phyloP scores from a whole-genome alignment of 495 filamentous ascomycete genomes.

The Articulospora tetracladia region DNA sequence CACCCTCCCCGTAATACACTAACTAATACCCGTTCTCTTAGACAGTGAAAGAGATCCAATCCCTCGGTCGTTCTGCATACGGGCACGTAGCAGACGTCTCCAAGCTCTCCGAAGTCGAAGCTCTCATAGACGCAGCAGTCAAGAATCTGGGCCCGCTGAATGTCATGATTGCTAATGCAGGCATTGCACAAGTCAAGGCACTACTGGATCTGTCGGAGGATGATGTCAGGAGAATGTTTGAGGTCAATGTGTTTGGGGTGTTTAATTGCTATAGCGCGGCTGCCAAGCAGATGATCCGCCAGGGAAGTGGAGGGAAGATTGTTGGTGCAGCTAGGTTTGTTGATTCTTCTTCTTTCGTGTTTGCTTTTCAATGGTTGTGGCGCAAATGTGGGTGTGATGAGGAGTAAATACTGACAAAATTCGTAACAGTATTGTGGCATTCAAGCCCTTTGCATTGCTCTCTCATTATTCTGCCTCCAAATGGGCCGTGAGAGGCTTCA shows the following conservation, averaged over 20 bases:
- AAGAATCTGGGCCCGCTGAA: slow-evolving; percentile 47
- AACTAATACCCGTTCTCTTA: not conserved
- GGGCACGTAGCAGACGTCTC: slow-evolving; percentile 52
- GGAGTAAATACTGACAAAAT: not conserved
- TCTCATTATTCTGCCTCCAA: slow-evolving; percentile 56
- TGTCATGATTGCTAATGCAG: slow-evolving; percentile 61
- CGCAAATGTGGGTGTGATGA: too few relatives aligned
- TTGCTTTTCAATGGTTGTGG: too few relatives aligned
- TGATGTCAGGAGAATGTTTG: slow-evolving; percentile 46
- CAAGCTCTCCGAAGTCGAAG: slow-evolving; percentile 40
- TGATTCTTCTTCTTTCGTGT: too few relatives aligned
- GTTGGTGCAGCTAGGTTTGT: slow-evolving; percentile 44
- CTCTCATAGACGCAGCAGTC: slow-evolving; percentile 43
- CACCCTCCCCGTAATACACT: not conserved
- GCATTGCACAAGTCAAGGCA: slow-evolving; percentile 50
- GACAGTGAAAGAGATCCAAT: slow-evolving; percentile 44
- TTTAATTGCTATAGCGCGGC: slow-evolving; percentile 53
- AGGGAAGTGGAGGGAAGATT: slow-evolving; percentile 47
- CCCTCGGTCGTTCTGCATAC: slow-evolving; percentile 38
- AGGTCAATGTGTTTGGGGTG: slow-evolving; percentile 53
- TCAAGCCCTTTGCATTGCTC: slow-evolving; percentile 47
- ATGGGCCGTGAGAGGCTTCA: slow-evolving; percentile 57
- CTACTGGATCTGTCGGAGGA: slow-evolving; percentile 47
- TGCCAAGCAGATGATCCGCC: slow-evolving; percentile 49
- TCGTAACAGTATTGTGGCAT: slow-evolving; percentile 50